Conservation (phyloP, 495 filamentous ascomycete genomes). For the Aspergillus mulundensis region DNA sequence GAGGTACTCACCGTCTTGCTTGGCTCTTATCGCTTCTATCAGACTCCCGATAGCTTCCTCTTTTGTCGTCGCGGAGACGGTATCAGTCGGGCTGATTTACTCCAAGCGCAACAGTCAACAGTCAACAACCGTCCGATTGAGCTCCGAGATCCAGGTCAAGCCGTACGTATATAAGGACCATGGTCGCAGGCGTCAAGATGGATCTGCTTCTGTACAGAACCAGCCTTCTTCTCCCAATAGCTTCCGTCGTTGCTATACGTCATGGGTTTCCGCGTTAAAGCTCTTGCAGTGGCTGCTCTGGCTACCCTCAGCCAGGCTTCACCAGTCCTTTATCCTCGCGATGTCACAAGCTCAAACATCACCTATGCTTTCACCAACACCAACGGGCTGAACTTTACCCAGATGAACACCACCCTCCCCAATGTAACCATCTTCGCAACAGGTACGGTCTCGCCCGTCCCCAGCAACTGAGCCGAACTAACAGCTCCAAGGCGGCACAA, state of each 20-base stretch:
- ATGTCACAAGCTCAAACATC: constrained; percentile 10
- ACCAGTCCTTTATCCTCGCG: constrained; percentile 23
- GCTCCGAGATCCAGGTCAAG: background rate
- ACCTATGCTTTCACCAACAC: constrained; percentile 30
- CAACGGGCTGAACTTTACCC: constrained; percentile 34
- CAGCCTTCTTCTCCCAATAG: background rate
- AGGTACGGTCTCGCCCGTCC: too few species aligned
- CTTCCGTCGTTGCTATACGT: constrained; percentile 1
- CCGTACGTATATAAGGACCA: constrained; percentile 1
- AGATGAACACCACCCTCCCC: constrained; percentile 42
- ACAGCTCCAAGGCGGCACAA: constrained; percentile 36
- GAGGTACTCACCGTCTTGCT: background rate
- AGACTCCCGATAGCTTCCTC: constrained; percentile 3
- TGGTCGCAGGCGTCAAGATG: background rate
- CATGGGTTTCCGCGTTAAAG: constrained; percentile 19
- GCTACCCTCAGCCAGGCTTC: constrained; percentile 25
- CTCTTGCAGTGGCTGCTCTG: constrained; percentile 21
- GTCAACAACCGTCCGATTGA: background rate
- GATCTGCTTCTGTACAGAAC: background rate
- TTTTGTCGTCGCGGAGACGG: constrained; percentile 1
- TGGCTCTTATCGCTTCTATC: constrained; percentile 3
- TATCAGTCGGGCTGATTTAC: constrained; percentile 6
- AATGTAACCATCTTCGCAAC: constrained; percentile 51
- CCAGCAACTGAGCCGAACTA: background rate
- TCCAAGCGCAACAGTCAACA: background rate